These are phyloP conservation scores for Pythium pyrilobum DNA, from an alignment of 352 stramenopile species.

Conservation along the genomic window DNA sequence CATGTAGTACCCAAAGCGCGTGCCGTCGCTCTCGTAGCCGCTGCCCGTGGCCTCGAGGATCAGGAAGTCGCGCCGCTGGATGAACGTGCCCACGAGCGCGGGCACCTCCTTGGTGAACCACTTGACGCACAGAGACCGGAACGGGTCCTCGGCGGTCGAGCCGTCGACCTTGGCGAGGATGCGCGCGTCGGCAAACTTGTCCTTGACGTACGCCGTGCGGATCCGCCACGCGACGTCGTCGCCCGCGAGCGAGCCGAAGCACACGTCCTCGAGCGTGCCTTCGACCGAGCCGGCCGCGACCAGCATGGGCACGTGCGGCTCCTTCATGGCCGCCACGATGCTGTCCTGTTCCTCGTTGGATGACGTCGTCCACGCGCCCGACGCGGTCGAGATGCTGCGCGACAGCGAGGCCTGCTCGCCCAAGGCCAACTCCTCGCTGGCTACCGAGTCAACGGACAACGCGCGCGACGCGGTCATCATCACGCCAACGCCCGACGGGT, in stretches of 20 bases:
- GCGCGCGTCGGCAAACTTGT: conserved; percentile 40
- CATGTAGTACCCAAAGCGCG: conserved; percentile 38
- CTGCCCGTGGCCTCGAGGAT: conserved; percentile 40
- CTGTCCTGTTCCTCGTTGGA: conserved; percentile 10
- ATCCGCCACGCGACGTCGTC: conserved; percentile 38
- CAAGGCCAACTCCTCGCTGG: background rate
- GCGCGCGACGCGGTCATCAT: background rate
- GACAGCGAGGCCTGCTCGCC: background rate
- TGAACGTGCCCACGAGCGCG: conserved; percentile 28
- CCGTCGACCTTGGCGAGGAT: conserved; percentile 34
- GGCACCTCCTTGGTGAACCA: conserved; percentile 54
- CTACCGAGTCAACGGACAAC: conserved; percentile 15
- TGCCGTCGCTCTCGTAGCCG: conserved; percentile 28
- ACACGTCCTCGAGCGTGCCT: conserved; percentile 43
- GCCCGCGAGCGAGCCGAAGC: conserved; percentile 40
- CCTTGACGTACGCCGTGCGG: conserved; percentile 41
- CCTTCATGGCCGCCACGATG: conserved; percentile 16
- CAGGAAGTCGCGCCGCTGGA: conserved; percentile 47
- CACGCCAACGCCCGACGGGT: background rate
- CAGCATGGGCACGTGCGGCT: conserved; percentile 30
- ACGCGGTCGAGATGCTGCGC: conserved; percentile 11
- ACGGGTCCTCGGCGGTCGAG: conserved; percentile 30
- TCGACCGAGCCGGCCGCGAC: conserved; percentile 35
- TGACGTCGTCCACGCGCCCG: conserved; percentile 2
- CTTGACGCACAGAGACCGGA: conserved; percentile 44